Conservation (phyloP, 202 grass and related monocot species). For the Eragrostis tef region DNA sequence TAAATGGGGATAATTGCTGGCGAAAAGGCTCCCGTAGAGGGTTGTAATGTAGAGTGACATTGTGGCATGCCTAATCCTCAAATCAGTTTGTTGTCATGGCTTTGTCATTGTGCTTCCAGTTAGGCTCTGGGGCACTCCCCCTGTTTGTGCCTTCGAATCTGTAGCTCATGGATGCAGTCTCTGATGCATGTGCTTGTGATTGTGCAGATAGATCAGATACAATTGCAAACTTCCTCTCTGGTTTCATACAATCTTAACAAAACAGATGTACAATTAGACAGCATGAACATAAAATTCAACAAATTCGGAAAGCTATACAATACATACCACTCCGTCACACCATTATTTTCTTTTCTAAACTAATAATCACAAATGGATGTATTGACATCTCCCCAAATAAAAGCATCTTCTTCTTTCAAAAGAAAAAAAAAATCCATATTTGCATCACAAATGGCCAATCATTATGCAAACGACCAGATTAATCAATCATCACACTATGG, state of each 20-base stretch:
- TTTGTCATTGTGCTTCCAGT: not conserved
- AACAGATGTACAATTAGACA: not conserved
- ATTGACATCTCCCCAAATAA: no score
- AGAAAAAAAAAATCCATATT: not conserved
- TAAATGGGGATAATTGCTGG: conserved; percentile 2
- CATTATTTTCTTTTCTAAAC: no score
- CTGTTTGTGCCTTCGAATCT: not conserved
- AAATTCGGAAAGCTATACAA: not conserved
- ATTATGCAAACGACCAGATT: not conserved
- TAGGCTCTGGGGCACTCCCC: not conserved
- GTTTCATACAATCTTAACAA: not conserved
- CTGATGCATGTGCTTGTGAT: not conserved
- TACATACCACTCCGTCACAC: no score
- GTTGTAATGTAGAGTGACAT: not conserved
- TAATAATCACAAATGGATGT: no score
- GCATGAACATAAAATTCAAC: not conserved
- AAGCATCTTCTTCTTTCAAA: no score
- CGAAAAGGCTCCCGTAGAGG: conserved; percentile 16
- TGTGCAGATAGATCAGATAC: not conserved
- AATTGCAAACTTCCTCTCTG: not conserved
- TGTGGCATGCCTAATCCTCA: not conserved
- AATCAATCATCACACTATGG: conserved; percentile 25
- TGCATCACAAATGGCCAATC: not conserved
- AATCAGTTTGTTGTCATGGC: not conserved
- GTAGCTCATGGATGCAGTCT: not conserved